Conservation (phyloP, 306 rosid genomes). For the Vigna angularis region DNA sequence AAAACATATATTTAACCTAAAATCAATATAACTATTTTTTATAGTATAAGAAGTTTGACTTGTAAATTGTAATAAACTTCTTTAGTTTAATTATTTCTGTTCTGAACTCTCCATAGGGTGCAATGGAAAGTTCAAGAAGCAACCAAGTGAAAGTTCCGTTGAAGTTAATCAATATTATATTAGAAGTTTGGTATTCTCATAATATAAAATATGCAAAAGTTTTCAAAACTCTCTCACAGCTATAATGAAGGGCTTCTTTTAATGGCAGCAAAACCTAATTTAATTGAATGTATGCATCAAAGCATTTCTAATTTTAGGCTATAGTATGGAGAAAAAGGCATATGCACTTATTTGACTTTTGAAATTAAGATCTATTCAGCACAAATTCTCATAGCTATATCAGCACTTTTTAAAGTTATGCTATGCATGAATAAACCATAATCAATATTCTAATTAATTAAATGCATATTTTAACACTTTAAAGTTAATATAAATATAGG, state of each 20-base stretch:
- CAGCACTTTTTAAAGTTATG: background rate
- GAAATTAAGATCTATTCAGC: background rate
- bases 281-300: background rate
- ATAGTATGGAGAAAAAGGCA: background rate
- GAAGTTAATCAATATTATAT: background rate
- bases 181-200: background rate
- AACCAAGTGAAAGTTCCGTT: background rate
- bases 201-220: background rate
- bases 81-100: background rate
- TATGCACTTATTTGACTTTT: background rate
- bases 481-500: no score
- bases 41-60: background rate
- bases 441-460: no score
- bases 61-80: background rate
- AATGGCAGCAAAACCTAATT: background rate
- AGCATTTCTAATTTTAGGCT: background rate
- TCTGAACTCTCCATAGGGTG: background rate
- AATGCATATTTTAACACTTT: no score
- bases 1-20: no score
- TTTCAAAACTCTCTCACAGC: background rate
- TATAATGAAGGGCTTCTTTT: no score
- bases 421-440: no score
- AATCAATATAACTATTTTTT: no score
- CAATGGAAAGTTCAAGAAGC: background rate
- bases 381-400: background rate